phyloP scores from a whole-genome alignment of 495 filamentous ascomycete species.

The Niebla homalea region DNA sequence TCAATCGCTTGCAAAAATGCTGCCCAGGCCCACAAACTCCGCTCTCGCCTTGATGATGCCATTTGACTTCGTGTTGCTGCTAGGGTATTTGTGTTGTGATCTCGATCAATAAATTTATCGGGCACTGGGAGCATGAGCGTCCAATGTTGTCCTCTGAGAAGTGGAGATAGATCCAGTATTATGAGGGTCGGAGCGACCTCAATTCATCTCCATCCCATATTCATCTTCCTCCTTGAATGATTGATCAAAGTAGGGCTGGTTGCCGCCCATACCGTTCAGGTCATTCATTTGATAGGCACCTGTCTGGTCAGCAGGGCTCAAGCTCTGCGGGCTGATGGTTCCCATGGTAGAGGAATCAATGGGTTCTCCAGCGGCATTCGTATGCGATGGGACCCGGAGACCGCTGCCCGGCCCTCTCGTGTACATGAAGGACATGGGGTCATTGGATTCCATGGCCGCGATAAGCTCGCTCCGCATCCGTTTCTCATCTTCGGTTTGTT shows the following conservation, averaged over 20 bases:
- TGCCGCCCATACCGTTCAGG: constrained; percentile 32
- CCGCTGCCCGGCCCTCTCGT: constrained; percentile 72
- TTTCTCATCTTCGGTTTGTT: constrained; percentile 80
- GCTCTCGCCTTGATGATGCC: too few species aligned
- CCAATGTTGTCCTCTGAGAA: too few species aligned
- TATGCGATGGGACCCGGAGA: constrained; percentile 83
- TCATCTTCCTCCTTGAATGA: constrained; percentile 89
- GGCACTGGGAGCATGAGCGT: too few species aligned
- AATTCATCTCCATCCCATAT: constrained; percentile 68
- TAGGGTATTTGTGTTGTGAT: too few species aligned
- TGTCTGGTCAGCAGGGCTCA: constrained; percentile 60
- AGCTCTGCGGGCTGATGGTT: constrained; percentile 42
- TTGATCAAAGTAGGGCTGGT: constrained; percentile 59
- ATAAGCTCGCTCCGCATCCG: constrained; percentile 88
- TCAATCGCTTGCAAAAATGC: too few species aligned
- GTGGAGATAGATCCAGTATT: background rate
- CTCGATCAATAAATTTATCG: too few species aligned
- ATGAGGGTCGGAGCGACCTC: constrained; percentile 4
- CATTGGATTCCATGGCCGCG: constrained; percentile 69
- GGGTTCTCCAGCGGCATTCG: constrained; percentile 75
- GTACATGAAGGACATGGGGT: constrained; percentile 60
- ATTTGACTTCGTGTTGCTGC: too few species aligned
- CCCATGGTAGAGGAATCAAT: constrained; percentile 33
- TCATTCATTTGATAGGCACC: constrained; percentile 37
- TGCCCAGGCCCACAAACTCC: too few species aligned